Base-by-base conservation (phyloP, 192 early-diverging fungal genomes). In the Coemansia sp. region DNA sequence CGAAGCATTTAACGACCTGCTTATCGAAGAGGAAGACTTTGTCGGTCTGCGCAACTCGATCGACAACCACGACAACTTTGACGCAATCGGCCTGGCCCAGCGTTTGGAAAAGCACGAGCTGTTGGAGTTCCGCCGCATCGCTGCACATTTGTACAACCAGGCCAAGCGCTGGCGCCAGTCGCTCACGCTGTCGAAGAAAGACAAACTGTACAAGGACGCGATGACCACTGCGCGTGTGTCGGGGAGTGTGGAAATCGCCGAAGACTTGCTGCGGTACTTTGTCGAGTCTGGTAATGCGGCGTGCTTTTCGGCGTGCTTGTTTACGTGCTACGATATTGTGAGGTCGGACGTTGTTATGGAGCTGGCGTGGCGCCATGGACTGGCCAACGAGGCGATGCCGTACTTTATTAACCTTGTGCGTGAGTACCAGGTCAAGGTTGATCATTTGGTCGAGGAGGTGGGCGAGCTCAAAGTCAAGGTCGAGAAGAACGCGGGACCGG, bases 21-120 rank as follows among this genome's bases (percentile, higher is more conserved):
- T 96, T 60, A 96, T 98, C 60, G 97, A 99, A 79, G 97, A 99
- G 83, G 95, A 97, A 73, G 96, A 99, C 71, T 98, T 86, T 78
- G 89, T 93, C 26, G 90, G 91, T 8, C 81, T 98, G 17, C 91
- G 96, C 42, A 91, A 95, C 74, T 95, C 95, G 25, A 92, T 98
- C 55, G 95, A 97, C 42, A 85, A 85, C 62, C 94, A 91, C 82
- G 89, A 91, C 84, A 93, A 94, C 86, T 94, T 99, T 87, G 96
- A 99, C 69, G 90, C 88, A 60, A 83, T 97, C 52, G 88, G 90
- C 1, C 83, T 99, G 53, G 96, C 97, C 0, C 87, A 91, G 73
- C 85, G 93, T 8, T 76, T 99, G 46, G 96, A 98, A 75, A 94
- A 94, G 78, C 97, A 99, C 74, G 94, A 95, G 50, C 84, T 98